Conservation (phyloP, 1,284 basidiomycete species). For the Cronartium ribicola region DNA sequence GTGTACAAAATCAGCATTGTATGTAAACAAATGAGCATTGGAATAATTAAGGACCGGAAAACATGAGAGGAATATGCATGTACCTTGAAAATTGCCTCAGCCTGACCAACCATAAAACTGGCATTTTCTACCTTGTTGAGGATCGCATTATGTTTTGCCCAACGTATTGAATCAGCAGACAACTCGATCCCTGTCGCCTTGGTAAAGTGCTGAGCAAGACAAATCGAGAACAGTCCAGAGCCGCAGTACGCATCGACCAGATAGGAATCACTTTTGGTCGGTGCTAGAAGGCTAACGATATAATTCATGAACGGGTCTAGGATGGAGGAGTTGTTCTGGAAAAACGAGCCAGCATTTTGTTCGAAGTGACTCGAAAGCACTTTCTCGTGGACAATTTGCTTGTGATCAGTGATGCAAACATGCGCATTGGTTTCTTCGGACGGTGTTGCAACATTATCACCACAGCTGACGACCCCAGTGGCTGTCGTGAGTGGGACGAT, state of each 20-base stretch:
- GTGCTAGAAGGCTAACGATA: constrained; percentile 55
- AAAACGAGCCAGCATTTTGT: constrained; percentile 84
- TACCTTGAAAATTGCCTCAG: constrained; percentile 59
- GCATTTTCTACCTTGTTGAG: constrained; percentile 61
- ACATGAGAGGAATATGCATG: constrained; percentile 43
- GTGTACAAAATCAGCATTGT: constrained; percentile 69
- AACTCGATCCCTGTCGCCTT: constrained; percentile 81
- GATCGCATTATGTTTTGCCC: constrained; percentile 72
- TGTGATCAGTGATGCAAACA: constrained; percentile 77
- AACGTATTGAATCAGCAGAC: constrained; percentile 67
- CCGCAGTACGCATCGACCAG: constrained; percentile 54
- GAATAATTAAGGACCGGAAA: constrained; percentile 49
- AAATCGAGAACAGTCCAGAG: constrained; percentile 84
- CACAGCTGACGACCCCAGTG: constrained; percentile 41
- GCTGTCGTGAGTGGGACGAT: constrained; percentile 55
- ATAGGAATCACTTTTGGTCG: constrained; percentile 38
- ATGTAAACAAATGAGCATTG: constrained; percentile 61
- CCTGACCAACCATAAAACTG: constrained; percentile 58
- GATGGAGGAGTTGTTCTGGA: constrained; percentile 97
- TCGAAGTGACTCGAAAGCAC: constrained; percentile 79
- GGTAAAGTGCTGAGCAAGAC: constrained; percentile 71
- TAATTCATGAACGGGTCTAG: constrained; percentile 76
- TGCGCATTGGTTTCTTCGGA: constrained; percentile 55
- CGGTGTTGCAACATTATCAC: constrained; percentile 4
- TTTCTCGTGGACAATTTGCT: constrained; percentile 72